Evolutionary conservation across 352 stramenopile species (phyloP).

Genomic region (Globisporangium cederbergense): DNA sequence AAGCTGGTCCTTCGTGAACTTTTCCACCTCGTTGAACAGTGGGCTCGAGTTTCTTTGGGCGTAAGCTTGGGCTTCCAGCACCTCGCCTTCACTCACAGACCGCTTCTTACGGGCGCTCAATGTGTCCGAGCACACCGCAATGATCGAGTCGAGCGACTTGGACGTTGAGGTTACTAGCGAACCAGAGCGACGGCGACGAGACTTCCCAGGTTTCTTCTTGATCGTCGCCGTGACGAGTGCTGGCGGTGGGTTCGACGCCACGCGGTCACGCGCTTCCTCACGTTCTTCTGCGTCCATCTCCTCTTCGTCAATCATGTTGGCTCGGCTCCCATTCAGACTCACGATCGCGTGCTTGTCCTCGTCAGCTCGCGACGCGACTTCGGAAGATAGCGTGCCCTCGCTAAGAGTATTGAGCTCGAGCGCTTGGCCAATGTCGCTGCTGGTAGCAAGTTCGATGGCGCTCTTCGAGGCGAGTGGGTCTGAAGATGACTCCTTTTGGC

Average conservation of each 20-base stretch:
- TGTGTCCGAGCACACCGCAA: slow-evolving; percentile 50
- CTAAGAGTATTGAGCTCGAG: slow-evolving; percentile 53
- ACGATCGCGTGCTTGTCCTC: slow-evolving; percentile 22
- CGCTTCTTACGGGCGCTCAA: slow-evolving; percentile 45
- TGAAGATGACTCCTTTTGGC: slow-evolving; percentile 11
- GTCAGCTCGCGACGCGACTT: slow-evolving; percentile 18
- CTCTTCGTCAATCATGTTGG: slow-evolving; percentile 25
- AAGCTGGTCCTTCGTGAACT: slow-evolving; percentile 73
- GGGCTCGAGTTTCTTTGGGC: slow-evolving; percentile 23
- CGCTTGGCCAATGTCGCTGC: slow-evolving; percentile 68
- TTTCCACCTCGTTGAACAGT: slow-evolving; percentile 62
- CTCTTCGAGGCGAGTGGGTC: slow-evolving; percentile 34
- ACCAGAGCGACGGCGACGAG: slow-evolving; percentile 42
- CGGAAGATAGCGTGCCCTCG: slow-evolving; percentile 24
- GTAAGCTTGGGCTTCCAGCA: slow-evolving; percentile 18
- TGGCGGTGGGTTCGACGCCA: slow-evolving; percentile 51
- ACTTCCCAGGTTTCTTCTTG: slow-evolving; percentile 33
- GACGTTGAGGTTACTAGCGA: slow-evolving; percentile 59
- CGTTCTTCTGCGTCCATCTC: slow-evolving; percentile 28
- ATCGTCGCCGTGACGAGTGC: slow-evolving; percentile 19
- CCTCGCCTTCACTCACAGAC: slow-evolving; percentile 56
- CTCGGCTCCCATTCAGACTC: slow-evolving; percentile 20
- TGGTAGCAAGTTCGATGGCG: slow-evolving; percentile 72
- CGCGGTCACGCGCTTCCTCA: slow-evolving; percentile 47
- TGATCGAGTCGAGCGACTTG: slow-evolving; percentile 70